A percentile compares a stretch with the other conserved stretches of the same genome.
These are phyloP conservation scores for Trametes versicolor DNA, from an alignment of 1,284 basidiomycete genomes.

Conservation along the genomic window DNA sequence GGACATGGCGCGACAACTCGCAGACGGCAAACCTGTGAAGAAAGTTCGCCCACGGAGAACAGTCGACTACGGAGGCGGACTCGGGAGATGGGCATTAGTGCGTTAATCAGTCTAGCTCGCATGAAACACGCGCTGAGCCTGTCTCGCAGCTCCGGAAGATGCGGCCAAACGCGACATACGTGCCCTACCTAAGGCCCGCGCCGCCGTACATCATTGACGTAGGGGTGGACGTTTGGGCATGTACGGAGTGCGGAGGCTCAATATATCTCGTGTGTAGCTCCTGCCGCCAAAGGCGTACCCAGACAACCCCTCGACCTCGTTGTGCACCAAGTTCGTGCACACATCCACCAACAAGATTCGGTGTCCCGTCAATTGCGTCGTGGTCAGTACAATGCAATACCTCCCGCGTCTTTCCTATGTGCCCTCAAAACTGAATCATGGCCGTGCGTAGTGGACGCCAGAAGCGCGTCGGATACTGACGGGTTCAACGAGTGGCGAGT, in stretches of 20 bases:
- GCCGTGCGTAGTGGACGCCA: conserved; percentile 87
- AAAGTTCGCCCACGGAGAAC: conserved; percentile 93
- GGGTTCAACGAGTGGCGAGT: conserved; percentile 96
- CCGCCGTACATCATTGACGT: conserved; percentile 89
- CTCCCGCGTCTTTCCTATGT: background rate
- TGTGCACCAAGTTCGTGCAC: conserved; percentile 96
- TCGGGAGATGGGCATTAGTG: conserved; percentile 87
- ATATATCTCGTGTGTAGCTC: conserved; percentile 63
- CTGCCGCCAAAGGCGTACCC: conserved; percentile 93
- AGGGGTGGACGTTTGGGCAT: conserved; percentile 46
- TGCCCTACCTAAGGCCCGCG: conserved; percentile 82
- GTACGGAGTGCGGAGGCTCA: conserved; percentile 35
- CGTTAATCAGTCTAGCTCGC: conserved; percentile 41
- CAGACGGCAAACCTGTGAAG: conserved; percentile 83
- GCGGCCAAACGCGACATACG: conserved; percentile 76
- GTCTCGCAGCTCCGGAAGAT: conserved; percentile 71
- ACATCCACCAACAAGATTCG: conserved; percentile 99
- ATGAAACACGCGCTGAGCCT: background rate
- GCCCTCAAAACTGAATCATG: background rate
- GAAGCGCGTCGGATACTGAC: conserved; percentile 94
- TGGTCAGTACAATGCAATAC: conserved; percentile 60
- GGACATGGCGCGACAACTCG: conserved; percentile 71
- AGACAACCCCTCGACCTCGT: conserved; percentile 88
- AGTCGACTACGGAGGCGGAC: conserved; percentile 91
- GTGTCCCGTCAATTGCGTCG: conserved; percentile 95